Base-by-base conservation (phyloP, 331 rosid species). In the Saraca asoca region DNA sequence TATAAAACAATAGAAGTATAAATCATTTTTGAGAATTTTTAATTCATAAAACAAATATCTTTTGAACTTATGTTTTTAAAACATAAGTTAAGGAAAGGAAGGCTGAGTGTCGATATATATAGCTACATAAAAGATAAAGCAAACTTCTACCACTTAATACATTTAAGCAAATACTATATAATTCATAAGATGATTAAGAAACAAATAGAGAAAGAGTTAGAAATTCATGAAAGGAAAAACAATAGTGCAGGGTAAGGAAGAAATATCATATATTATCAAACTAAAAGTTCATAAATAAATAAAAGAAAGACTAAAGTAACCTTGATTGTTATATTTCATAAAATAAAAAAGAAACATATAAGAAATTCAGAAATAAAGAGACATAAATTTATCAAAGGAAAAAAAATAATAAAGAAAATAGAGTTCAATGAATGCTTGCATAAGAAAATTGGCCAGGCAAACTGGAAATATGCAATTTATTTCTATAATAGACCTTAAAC, bases 351-450 rank as follows among this genome's bases (percentile, higher is more conserved):
- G 51, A 61, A 61, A 19, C 42, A 51, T 29, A 8, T 5, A 5
- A 55, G 72, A 55, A 77, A 71, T 59, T 58, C 18, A 45, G 20
- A 46, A 31, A 19, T 35, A 53, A 58, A 11, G 14, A 39, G n/a
- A n/a, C n/a, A 14, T 49, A 68, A 46, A 48, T 17, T 53, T 7
- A 54, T 54, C 5, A 31, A 69, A 53, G n/a, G 54, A n/a, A 0
- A 33, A 14, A 48, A 44, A 20, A 29, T 44, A 9, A 33, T 2
- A 64, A 41, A 41, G 72, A 51, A 33, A 77, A 70, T 48, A 70
- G 59, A 71, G 17, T 35, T 50, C 58, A 0, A 6, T 20, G 0
- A 49, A 49, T 19, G 35, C 10, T 31, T 46, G 68, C 53, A 69
- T 34, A 66, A 58, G 70, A 53, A 65, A 66, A 24, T 31, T 59